Percentiles rank a stretch among this genome's conserved stretches.
These are phyloP conservation scores for Aspergillus nanangensis DNA, from an alignment of 495 filamentous ascomycete species.

Conservation along the genomic window DNA sequence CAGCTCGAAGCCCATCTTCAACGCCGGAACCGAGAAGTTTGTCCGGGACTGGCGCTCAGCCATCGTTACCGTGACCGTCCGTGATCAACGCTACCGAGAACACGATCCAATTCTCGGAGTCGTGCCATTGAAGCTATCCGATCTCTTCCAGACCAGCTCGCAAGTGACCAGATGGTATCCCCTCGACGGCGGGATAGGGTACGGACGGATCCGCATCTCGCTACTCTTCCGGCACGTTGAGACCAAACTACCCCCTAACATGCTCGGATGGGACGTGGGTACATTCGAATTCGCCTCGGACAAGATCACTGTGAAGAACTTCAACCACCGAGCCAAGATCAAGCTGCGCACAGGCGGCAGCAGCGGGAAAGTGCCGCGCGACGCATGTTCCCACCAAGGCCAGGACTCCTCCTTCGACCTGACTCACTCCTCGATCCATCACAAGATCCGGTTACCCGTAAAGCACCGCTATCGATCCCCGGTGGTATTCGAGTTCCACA, in stretches of 20 bases:
- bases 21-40: constrained; percentile 91
- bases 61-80: constrained; percentile 80
- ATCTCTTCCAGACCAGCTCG: constrained; percentile 78
- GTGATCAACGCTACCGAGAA: constrained; percentile 81
- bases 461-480: constrained; percentile 86
- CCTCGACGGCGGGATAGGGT: constrained; percentile 66
- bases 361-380: constrained; percentile 55
- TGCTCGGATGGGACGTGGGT: constrained; percentile 90
- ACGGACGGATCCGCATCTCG: constrained; percentile 85
- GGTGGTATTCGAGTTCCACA: constrained; percentile 81
- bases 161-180: constrained; percentile 72
- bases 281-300: constrained; percentile 81
- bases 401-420: constrained; percentile 67
- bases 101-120: constrained; percentile 94
- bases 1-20: constrained; percentile 92
- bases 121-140: constrained; percentile 79
- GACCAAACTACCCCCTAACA: constrained; percentile 69
- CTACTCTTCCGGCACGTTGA: constrained; percentile 84
- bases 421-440: constrained; percentile 45
- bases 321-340: constrained; percentile 58
- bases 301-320: constrained; percentile 55
- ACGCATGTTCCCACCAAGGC: neutral
- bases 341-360: constrained; percentile 82
- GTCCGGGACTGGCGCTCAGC: constrained; percentile 90
- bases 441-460: constrained; percentile 73